Conservation (phyloP, 108 stramenopile genomes). For the Pseudonitzschia pungens region DNA sequence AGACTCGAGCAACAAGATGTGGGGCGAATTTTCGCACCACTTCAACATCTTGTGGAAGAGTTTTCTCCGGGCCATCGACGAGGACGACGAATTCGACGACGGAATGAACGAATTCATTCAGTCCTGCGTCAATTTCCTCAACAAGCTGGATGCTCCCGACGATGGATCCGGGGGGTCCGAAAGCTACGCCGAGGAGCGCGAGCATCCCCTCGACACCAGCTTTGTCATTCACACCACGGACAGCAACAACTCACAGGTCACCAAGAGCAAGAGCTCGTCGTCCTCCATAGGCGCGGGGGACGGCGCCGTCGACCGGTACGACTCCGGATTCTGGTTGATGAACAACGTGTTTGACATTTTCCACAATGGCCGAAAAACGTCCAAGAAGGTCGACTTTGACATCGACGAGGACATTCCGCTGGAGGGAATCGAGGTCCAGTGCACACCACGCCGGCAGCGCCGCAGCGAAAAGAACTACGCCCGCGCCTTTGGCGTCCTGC, state of each 20-base stretch:
- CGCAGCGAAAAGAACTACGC: constrained; percentile 27
- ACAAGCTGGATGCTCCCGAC: constrained; percentile 46
- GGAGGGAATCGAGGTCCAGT: constrained; percentile 33
- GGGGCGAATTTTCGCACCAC: constrained; percentile 66
- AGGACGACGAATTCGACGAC: constrained; percentile 79
- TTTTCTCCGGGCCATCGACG: constrained; percentile 75
- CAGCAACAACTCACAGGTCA: constrained; percentile 11
- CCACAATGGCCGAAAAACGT: constrained; percentile 5
- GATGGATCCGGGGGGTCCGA: not conserved
- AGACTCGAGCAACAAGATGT: constrained; percentile 19
- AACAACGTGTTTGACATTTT: constrained; percentile 58
- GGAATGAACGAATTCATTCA: constrained; percentile 73
- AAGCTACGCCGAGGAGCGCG: not conserved
- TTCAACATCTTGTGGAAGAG: constrained; percentile 72
- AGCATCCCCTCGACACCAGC: not conserved
- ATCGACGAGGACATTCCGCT: not conserved
- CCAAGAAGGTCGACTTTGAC: not conserved
- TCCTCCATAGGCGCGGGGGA: not conserved
- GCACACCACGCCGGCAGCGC: constrained; percentile 3
- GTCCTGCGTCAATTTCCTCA: constrained; percentile 63
- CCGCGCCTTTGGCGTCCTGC: constrained; percentile 42
- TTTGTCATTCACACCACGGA: constrained; percentile 29
- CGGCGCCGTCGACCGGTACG: not conserved
- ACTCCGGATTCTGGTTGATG: constrained; percentile 48
- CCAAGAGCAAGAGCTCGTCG: not conserved